Base-by-base conservation (phyloP, 148 eudicot genomes). In the Mesembryanthemum crystallinum region DNA sequence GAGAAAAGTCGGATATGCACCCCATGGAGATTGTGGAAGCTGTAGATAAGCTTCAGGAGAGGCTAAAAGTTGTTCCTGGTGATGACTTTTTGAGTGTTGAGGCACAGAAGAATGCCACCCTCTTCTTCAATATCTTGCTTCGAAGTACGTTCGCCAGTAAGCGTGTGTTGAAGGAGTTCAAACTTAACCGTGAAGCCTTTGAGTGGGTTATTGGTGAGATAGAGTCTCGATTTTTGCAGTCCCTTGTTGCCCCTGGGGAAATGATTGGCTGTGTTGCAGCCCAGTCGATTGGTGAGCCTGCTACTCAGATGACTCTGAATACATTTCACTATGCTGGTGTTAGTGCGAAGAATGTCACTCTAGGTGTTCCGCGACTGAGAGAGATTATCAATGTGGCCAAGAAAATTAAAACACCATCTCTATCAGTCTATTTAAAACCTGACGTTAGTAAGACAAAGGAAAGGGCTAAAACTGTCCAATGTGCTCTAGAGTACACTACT, bases 301-400 rank as follows among this genome's bases (percentile, higher is more conserved):
- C 99, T 51, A 95, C 99, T 47, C 99, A 95, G 65, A 95, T 95
- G 99, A 95, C 99, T 39, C 90, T 95, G 8, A 95, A 95, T 73
- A 95, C 99, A 49, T 95, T 95, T 78, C 99, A 95, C 64, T 95
- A 89, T 90, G 97, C 99, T 89, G 99, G 99, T 90, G 99, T 95
- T 69, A 95, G 99, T 89, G 99, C 99, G 37, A 95, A 95, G 88
- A 95, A 95, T 86, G 99, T 95, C 78, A 95, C 99, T 73, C 88
- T 95, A 60, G 99, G 99, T 74, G 99, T 95, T 77, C 99, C 99
- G 14, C 82, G 99, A 87, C 88, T 95, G 92, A 90, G 97, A 79
- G 99, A 95, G 76, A 95, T 95, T 63, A 92, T 95, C 75, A 95
- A 95, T 71, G 99, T 95, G 77, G 99, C 99, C 72, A 95, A 95